Base-by-base conservation (phyloP, 495 filamentous ascomycete genomes). In the Daldinia grandis region DNA sequence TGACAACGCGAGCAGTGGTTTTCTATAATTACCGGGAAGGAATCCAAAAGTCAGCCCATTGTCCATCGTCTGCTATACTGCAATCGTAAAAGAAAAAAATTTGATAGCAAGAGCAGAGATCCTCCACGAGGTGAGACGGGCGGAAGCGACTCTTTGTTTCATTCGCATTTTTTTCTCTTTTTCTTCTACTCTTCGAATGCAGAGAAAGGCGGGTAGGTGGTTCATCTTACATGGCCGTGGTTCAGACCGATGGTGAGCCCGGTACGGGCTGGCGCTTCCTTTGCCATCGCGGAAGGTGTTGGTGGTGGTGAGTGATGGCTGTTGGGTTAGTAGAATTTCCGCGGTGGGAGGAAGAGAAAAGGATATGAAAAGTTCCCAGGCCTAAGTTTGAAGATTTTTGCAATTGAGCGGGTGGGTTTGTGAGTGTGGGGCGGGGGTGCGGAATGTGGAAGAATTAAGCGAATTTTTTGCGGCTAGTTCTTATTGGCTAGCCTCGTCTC, bases 231-330 rank as follows among this genome's bases (percentile, higher is more conserved):
- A 84, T 95, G 91, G 80, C 94, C 94, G 81, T 88, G 89, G 86
- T 98, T 97, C 78, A 93, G 80, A 78, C 94, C 94, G 79, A 89
- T 84, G 82, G 88, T 85, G 76, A 97, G 86, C 83, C 92, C 92
- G 81, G 85, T 87, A 79, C 89, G 87, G 82, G 89, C 87, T 63
- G 76, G 72, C 30, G 73, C 64, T 74, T 81, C 76, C 77, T 83
- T 77, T 56, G 77, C 78, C 79, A 82, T 81, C 50, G 70, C 76
- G 60, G 74, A 42, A 33, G 62, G 47, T 47, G 53, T 58, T 49
- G 69, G 66, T 69, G 71, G 73, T 69, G 73, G 75, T 71, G 62
- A 21, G 19, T 47, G 42, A 47, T 47, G 42, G 42, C 42, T 47
- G 42, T 47, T 57, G 69, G 59, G 75, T 77, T 76, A 77, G 75